These are phyloP conservation scores for Candida sp. DNA, from an alignment of 1,139 yeast genomes.

Conservation along the genomic window DNA sequence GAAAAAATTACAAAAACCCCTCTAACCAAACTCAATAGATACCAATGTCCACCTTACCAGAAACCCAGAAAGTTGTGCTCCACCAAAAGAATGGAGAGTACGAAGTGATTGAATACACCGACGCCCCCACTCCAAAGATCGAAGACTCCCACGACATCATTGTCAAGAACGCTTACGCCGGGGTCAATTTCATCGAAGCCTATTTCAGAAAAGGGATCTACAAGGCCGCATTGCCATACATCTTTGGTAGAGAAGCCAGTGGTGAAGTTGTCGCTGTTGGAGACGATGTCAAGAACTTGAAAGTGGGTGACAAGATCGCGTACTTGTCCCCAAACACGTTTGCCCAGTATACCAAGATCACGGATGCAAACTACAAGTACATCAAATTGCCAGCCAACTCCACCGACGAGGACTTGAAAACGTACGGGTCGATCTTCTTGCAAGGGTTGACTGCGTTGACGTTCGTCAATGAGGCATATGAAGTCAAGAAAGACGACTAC, in stretches of 20 bases:
- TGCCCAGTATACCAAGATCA: slow-evolving; percentile 70
- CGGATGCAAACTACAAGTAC: slow-evolving; percentile 30
- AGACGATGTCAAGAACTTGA: slow-evolving; percentile 52
- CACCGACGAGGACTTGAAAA: slow-evolving; percentile 50
- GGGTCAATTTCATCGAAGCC: slow-evolving; percentile 82
- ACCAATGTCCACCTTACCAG: slow-evolving; percentile 44
- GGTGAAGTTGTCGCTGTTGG: slow-evolving; percentile 80
- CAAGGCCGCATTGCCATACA: slow-evolving; percentile 52
- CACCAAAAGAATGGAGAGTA: slow-evolving; percentile 57
- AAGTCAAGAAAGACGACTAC: slow-evolving; percentile 68
- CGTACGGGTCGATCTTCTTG: slow-evolving; percentile 62
- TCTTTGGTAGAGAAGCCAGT: slow-evolving; percentile 85
- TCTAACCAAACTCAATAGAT: not conserved
- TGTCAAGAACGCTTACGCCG: slow-evolving; percentile 74
- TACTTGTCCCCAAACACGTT: slow-evolving; percentile 58
- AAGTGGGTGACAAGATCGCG: slow-evolving; percentile 77
- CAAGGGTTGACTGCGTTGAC: slow-evolving; percentile 86
- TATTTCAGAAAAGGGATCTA: slow-evolving; percentile 84
- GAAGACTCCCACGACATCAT: slow-evolving; percentile 57
- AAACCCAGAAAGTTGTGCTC: slow-evolving; percentile 60
- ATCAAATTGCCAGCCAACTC: slow-evolving; percentile 53
- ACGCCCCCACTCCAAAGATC: slow-evolving; percentile 62
- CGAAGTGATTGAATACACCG: slow-evolving; percentile 46
- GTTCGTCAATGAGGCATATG: slow-evolving; percentile 66
- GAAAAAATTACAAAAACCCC: not conserved